Evolutionary conservation across 441 rosid genomes (phyloP).

Genomic region (Gossypium gossypioides): DNA sequence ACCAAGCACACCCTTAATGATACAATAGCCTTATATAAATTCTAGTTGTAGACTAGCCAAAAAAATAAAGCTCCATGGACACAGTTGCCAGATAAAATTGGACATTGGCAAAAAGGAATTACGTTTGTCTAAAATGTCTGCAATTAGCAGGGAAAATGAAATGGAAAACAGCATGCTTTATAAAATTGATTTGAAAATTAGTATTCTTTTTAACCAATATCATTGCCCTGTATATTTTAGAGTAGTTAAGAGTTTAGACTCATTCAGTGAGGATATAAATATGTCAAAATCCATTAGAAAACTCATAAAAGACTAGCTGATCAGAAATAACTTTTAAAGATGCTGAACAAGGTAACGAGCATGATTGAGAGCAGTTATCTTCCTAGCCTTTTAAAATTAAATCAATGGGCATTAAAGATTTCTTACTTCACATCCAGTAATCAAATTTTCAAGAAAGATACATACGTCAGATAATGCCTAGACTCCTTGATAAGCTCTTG

Average conservation of each 20-base stretch:
- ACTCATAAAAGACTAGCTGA: not conserved
- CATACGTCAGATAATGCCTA: conserved; percentile 42
- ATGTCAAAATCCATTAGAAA: not conserved
- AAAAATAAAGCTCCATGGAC: not conserved
- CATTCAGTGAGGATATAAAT: not conserved
- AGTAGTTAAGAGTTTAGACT: not conserved
- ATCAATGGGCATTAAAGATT: not conserved
- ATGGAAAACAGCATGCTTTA: not conserved
- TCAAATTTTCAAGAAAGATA: conserved; percentile 12
- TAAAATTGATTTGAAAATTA: not conserved
- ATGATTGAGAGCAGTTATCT: not conserved
- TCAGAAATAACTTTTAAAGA: not conserved
- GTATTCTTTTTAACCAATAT: not conserved
- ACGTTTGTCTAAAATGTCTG: not conserved
- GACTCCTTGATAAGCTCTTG: conserved; percentile 42
- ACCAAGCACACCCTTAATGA: not conserved
- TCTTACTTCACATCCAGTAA: not conserved
- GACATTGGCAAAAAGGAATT: not conserved
- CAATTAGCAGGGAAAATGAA: not conserved
- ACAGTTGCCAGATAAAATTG: not conserved
- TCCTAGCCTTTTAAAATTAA: not conserved
- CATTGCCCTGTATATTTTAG: not conserved
- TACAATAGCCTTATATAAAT: not conserved
- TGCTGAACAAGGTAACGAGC: not conserved
- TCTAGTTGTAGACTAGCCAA: not conserved